These are phyloP conservation scores for Solidago caesia DNA, from an alignment of 129 eudicot species.

Conservation along the genomic window DNA sequence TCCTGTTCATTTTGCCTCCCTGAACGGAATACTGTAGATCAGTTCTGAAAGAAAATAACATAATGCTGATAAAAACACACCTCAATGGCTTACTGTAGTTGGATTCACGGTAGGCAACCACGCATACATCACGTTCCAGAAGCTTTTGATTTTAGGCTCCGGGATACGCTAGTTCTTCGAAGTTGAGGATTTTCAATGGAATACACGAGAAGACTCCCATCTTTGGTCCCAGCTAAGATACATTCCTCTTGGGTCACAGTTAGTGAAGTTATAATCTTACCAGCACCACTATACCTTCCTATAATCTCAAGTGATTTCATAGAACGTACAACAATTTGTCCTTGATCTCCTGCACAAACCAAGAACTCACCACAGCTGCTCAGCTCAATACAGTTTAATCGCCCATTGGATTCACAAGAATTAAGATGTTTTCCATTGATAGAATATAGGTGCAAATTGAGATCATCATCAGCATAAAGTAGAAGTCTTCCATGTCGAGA, in stretches of 20 bases:
- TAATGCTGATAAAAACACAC: slow-evolving; percentile 23
- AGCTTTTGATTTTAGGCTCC: slow-evolving; percentile 50
- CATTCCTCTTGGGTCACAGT: slow-evolving; percentile 95
- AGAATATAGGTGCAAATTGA: slow-evolving; percentile 75
- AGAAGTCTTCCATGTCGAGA: slow-evolving; percentile 78
- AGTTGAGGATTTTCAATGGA: slow-evolving; percentile 92
- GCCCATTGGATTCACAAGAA: slow-evolving; percentile 81
- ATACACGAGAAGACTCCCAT: slow-evolving; percentile 86
- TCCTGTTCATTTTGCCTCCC: too few species aligned
- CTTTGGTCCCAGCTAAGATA: slow-evolving; percentile 91
- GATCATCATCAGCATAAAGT: slow-evolving; percentile 84
- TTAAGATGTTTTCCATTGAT: slow-evolving; percentile 80
- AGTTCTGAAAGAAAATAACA: not conserved
- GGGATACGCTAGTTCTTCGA: slow-evolving; percentile 43
- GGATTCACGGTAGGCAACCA: slow-evolving; percentile 1
- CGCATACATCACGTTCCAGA: slow-evolving; percentile 33
- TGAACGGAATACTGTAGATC: not conserved
- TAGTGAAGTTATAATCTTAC: slow-evolving; percentile 73
- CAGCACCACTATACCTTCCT: slow-evolving; percentile 63
- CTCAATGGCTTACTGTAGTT: slow-evolving; percentile 15
- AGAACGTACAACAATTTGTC: slow-evolving; percentile 85
- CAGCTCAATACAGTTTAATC: slow-evolving; percentile 82
- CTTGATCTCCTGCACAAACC: slow-evolving; percentile 97
- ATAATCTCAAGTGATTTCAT: slow-evolving; percentile 83
- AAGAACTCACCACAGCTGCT: slow-evolving; percentile 91